phyloP scores from a whole-genome alignment of 2,329 filamentous ascomycete species.

The Diplocarpon rosae region DNA sequence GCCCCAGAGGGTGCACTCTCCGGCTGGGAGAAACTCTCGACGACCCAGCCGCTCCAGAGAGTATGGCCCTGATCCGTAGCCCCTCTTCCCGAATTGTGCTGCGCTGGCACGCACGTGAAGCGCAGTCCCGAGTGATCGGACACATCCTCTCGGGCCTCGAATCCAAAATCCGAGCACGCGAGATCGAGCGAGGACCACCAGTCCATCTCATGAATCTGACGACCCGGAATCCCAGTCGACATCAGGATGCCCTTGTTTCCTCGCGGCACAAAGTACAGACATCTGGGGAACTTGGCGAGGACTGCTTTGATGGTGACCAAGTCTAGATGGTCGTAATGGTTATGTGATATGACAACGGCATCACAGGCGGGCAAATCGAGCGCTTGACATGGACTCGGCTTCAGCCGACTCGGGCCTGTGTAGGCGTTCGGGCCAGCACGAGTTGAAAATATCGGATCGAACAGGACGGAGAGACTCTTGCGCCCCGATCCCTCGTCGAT shows the following conservation, averaged over 20 bases:
- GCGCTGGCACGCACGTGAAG: conserved; percentile 62
- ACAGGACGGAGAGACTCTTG: conserved; percentile 15
- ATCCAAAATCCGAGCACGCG: conserved; percentile 34
- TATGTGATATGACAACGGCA: conserved; percentile 66
- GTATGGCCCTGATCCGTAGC: conserved; percentile 58
- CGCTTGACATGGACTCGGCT: conserved; percentile 62
- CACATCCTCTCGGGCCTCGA: conserved; percentile 33
- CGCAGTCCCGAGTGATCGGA: conserved; percentile 34
- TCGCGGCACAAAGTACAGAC: conserved; percentile 78
- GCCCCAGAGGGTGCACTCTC: conserved; percentile 2
- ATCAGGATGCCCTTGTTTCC: conserved; percentile 75
- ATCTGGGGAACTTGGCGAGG: conserved; percentile 59
- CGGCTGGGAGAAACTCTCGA: conserved; percentile 33
- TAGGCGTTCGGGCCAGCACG: conserved; percentile 20
- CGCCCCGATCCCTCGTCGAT: not conserved
- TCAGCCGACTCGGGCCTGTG: conserved; percentile 60
- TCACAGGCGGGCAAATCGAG: conserved; percentile 66
- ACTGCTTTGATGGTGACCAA: conserved; percentile 62
- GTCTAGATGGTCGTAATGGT: conserved; percentile 86
- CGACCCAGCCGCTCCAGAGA: conserved; percentile 78
- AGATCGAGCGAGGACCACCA: conserved; percentile 84
- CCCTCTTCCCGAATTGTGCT: conserved; percentile 64
- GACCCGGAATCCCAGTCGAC: conserved; percentile 51
- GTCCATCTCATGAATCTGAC: conserved; percentile 66
- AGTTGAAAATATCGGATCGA: conserved; percentile 18